These are phyloP conservation scores for Phytophthora niederhauseri DNA, from an alignment of 352 stramenopile genomes.

Conservation along the genomic window DNA sequence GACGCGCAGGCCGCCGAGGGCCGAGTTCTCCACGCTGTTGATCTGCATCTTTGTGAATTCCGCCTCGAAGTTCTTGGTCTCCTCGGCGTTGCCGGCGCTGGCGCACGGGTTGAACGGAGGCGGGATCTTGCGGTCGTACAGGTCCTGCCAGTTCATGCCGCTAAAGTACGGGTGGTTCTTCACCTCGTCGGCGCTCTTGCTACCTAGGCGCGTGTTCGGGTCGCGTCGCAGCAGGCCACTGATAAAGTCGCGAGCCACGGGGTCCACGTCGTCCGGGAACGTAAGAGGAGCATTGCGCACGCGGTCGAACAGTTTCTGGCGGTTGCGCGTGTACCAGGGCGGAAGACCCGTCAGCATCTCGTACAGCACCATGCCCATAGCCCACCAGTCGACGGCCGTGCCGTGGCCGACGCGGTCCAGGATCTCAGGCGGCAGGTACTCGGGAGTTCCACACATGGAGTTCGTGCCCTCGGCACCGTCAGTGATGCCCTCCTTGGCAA, in stretches of 20 bases:
- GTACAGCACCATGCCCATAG: constrained; percentile 93
- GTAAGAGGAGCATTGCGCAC: constrained; percentile 87
- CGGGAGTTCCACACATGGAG: constrained; percentile 91
- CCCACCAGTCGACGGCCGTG: constrained; percentile 94
- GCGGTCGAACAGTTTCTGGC: constrained; percentile 93
- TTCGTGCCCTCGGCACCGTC: constrained; percentile 85
- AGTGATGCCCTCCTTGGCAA: constrained; percentile 88
- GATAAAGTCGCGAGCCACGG: constrained; percentile 82
- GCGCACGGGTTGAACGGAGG: constrained; percentile 90
- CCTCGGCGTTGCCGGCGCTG: constrained; percentile 57
- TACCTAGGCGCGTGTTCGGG: constrained; percentile 80
- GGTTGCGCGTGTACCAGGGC: constrained; percentile 94
- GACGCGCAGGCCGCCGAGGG: constrained; percentile 61
- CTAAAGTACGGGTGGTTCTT: constrained; percentile 89
- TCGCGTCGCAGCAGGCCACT: constrained; percentile 80
- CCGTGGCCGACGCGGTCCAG: constrained; percentile 89
- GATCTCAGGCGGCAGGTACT: constrained; percentile 95
- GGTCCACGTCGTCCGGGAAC: constrained; percentile 87
- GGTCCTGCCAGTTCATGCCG: constrained; percentile 80
- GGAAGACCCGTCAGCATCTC: constrained; percentile 94
- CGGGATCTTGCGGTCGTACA: constrained; percentile 84
- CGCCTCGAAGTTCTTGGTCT: constrained; percentile 91
- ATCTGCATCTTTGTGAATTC: constrained; percentile 93
- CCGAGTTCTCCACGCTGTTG: constrained; percentile 83
- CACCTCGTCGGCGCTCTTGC: constrained; percentile 77